Conservation (phyloP, 2,329 filamentous ascomycete genomes). For the Pseudonectria buxi region DNA sequence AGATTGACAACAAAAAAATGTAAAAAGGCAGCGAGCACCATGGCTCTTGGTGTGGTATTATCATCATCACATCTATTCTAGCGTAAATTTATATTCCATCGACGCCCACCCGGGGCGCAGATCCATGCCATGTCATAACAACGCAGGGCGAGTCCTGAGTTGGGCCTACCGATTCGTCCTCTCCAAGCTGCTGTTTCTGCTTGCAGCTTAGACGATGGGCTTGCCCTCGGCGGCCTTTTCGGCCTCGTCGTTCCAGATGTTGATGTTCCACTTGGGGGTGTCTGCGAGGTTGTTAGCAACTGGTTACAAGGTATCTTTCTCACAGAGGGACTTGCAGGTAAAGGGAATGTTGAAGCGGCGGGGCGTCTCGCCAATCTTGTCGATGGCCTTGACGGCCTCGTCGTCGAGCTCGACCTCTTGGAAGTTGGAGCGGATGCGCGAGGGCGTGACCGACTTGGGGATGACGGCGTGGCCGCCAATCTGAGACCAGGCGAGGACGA, state of each 20-base stretch:
- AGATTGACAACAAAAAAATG: no score
- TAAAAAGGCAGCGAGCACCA: no score
- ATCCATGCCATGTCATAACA: no score
- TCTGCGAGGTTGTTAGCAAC: slow-evolving; percentile 26
- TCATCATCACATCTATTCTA: no score
- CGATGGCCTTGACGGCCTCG: slow-evolving; percentile 53
- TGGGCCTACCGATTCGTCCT: no score
- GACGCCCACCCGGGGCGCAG: no score
- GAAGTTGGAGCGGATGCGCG: slow-evolving; percentile 64
- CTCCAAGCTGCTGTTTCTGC: neutral
- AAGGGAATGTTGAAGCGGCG: slow-evolving; percentile 39
- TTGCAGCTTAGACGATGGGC: slow-evolving; percentile 31
- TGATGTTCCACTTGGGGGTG: slow-evolving; percentile 48
- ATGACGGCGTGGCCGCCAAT: slow-evolving; percentile 61
- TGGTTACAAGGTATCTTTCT: neutral
- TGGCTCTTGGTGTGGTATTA: no score
- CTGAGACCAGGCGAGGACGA: slow-evolving; percentile 52
- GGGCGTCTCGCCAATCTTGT: slow-evolving; percentile 50
- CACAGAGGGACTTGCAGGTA: slow-evolving; percentile 31
- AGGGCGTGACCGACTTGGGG: slow-evolving; percentile 64
- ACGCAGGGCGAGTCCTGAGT: no score
- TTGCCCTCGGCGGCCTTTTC: slow-evolving; percentile 44
- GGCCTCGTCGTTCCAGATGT: slow-evolving; percentile 48
- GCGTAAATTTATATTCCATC: no score
- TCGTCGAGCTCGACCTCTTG: slow-evolving; percentile 56